Percentiles rank a stretch among this genome's conserved stretches.
phyloP scores from a whole-genome alignment of 169 alveolate species.

The Cyclospora cayetanensis region DNA sequence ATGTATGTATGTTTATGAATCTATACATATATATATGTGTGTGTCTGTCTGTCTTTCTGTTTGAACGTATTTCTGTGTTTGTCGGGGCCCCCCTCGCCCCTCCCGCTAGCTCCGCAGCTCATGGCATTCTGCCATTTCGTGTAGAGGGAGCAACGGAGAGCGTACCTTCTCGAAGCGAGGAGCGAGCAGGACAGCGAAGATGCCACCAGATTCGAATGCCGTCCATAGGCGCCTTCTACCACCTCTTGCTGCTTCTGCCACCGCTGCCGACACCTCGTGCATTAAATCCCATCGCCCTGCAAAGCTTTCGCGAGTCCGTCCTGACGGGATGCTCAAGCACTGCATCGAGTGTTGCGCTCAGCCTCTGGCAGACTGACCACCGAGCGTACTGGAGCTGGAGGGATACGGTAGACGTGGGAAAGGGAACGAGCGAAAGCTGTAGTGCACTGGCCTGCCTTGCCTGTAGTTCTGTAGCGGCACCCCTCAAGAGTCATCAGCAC shows the following conservation, averaged over 20 bases:
- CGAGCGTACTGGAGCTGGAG: too few species aligned
- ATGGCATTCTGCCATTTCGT: neutral
- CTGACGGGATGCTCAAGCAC: too few species aligned
- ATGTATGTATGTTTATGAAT: neutral
- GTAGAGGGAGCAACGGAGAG: too few species aligned
- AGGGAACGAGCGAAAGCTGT: too few species aligned
- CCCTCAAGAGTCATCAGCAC: conserved; percentile 2
- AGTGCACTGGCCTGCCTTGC: too few species aligned
- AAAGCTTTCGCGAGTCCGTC: conserved; percentile 26
- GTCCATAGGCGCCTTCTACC: conserved; percentile 30
- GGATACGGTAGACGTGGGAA: too few species aligned
- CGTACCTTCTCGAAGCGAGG: neutral
- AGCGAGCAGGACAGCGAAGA: conserved; percentile 7
- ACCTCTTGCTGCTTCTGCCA: conserved; percentile 19
- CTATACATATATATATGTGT: neutral
- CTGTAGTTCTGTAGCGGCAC: conserved; percentile 21
- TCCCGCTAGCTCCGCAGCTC: neutral
- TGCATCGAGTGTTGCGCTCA: too few species aligned
- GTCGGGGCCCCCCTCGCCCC: too few species aligned
- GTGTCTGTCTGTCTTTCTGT: neutral
- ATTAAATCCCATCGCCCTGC: neutral
- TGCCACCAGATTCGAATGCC: conserved; percentile 25
- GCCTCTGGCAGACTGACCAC: too few species aligned
- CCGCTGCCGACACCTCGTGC: neutral
- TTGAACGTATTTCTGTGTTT: neutral